Conservation (phyloP, 805 yeast species). For the Teunomyces gatunensis region DNA sequence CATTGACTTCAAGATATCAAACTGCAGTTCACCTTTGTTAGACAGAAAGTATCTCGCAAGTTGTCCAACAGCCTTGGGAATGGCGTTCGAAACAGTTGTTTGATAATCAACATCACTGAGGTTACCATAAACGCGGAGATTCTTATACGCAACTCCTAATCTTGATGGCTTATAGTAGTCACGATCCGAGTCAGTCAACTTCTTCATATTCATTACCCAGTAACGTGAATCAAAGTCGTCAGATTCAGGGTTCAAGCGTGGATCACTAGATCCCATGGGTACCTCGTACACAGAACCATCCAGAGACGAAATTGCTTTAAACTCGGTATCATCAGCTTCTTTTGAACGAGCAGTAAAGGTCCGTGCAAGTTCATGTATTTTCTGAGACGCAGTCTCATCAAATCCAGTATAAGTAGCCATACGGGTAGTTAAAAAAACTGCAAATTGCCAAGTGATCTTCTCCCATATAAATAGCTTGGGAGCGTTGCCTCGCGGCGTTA, state of each 20-base stretch:
- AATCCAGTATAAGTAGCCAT: slow-evolving; percentile 2
- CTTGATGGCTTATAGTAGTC: slow-evolving; percentile 13
- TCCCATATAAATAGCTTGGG: not conserved
- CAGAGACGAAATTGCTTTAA: slow-evolving; percentile 1
- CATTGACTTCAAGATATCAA: slow-evolving; percentile 62
- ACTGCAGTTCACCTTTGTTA: slow-evolving; percentile 18
- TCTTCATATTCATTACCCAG: slow-evolving; percentile 13
- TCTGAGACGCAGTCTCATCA: slow-evolving; percentile 4
- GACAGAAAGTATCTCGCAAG: slow-evolving; percentile 6
- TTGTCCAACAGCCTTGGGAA: slow-evolving; percentile 7
- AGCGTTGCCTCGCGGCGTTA: not conserved
- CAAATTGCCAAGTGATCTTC: not conserved
- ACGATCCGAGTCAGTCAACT: slow-evolving; percentile 9
- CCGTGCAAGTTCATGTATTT: slow-evolving; percentile 6
- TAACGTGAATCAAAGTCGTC: slow-evolving; percentile 9
- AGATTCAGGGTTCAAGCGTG: slow-evolving; percentile 12
- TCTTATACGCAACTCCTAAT: slow-evolving; percentile 14
- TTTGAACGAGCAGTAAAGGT: slow-evolving; percentile 6
- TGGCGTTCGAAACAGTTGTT: slow-evolving; percentile 10
- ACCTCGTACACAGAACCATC: not conserved
- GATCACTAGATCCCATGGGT: slow-evolving; percentile 5
- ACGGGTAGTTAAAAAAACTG: not conserved
- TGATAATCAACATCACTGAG: slow-evolving; percentile 14
- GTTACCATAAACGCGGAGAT: slow-evolving; percentile 12
- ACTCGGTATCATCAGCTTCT: slow-evolving; percentile 1